Conservation (phyloP, 164 flowering plant genomes). For the Stephania japonica region DNA sequence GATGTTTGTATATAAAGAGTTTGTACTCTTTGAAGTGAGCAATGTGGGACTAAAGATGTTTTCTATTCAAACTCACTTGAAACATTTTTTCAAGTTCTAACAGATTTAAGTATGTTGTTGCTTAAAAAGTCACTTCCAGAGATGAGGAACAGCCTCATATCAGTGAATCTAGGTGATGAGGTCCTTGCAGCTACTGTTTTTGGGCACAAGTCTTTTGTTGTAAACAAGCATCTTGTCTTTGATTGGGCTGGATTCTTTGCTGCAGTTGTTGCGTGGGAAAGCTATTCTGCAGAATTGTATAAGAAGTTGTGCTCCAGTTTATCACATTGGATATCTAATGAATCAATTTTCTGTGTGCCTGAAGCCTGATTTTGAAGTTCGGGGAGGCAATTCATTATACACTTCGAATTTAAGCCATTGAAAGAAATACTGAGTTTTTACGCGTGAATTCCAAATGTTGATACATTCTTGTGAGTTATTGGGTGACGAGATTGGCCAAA, state of each 20-base stretch:
- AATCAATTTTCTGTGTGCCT: constrained; percentile 40
- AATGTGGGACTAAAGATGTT: no score
- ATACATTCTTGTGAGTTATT: not conserved
- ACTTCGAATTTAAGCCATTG: not conserved
- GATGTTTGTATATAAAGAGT: no score
- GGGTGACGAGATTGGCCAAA: not conserved
- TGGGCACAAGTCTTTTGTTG: constrained; percentile 4
- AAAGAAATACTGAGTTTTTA: not conserved
- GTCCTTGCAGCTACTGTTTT: constrained; percentile 31
- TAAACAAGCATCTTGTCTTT: constrained; percentile 17
- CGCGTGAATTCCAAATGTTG: not conserved
- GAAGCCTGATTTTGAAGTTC: constrained; percentile 6
- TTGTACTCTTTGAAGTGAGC: no score
- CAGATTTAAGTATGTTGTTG: constrained; percentile 8
- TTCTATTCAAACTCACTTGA: no score
- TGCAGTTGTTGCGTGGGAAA: constrained; percentile 51
- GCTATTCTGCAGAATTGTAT: constrained; percentile 34
- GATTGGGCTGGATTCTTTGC: constrained; percentile 38
- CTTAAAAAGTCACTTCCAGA: constrained; percentile 27
- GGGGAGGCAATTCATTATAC: constrained; percentile 1
- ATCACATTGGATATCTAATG: constrained; percentile 50
- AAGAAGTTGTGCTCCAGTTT: constrained; percentile 32
- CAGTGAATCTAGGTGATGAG: constrained; percentile 29
- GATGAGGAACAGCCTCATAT: constrained; percentile 19
- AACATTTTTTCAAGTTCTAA: no score